These are phyloP conservation scores for Platismatia glauca DNA, from an alignment of 495 filamentous ascomycete species.

Conservation along the genomic window DNA sequence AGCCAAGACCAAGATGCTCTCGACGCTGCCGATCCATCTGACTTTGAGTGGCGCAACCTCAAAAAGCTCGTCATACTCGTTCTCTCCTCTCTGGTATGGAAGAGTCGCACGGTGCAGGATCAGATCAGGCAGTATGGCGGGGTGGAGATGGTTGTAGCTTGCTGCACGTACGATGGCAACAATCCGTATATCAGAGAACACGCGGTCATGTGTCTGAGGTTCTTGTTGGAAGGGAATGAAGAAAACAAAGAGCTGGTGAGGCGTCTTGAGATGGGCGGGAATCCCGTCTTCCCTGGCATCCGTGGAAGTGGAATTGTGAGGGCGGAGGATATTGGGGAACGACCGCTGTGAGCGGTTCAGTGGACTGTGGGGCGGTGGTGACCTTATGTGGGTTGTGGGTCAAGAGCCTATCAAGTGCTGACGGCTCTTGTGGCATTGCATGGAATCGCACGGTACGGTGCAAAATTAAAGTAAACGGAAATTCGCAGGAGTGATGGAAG, in stretches of 20 bases:
- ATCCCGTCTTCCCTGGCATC: not conserved
- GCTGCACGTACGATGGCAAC: conserved; percentile 76
- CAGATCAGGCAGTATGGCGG: conserved; percentile 77
- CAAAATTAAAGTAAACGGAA: not conserved
- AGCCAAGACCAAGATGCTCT: conserved; percentile 40
- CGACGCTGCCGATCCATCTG: conserved; percentile 45
- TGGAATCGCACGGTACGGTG: not conserved
- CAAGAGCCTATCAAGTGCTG: conserved; percentile 45
- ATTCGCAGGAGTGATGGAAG: not conserved
- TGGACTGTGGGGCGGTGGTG: not conserved
- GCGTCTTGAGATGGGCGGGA: conserved; percentile 45
- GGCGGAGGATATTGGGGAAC: conserved; percentile 1
- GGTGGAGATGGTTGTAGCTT: conserved; percentile 75
- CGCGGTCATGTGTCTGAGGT: conserved; percentile 82
- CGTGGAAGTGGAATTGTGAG: conserved; percentile 20
- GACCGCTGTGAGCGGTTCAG: not conserved
- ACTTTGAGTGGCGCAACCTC: conserved; percentile 88
- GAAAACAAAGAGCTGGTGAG: conserved; percentile 70
- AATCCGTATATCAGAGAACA: conserved; percentile 88
- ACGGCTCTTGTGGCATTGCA: conserved; percentile 13
- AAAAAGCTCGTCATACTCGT: conserved; percentile 88
- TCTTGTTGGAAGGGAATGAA: conserved; percentile 73
- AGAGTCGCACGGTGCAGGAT: conserved; percentile 69
- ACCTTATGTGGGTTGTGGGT: conserved; percentile 36
- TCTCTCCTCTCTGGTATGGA: conserved; percentile 72